These are phyloP conservation scores for Solanum lignicaule DNA, from an alignment of 257 asterid species.

Conservation along the genomic window DNA sequence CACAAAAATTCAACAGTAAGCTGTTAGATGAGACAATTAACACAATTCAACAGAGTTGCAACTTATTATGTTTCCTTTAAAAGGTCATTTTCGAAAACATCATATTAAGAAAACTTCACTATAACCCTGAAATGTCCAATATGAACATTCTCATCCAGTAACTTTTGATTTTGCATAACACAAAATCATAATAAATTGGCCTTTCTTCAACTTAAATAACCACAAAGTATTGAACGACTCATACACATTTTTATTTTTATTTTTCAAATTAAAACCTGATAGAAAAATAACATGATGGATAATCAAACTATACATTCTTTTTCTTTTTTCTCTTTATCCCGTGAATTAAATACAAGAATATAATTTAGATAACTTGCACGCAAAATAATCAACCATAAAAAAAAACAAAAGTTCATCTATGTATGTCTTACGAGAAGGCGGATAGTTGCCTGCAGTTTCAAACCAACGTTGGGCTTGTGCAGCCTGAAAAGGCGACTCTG, in stretches of 20 bases:
- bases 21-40: not conserved
- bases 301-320: not conserved
- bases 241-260: no score
- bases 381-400: not conserved
- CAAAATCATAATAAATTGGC: not conserved
- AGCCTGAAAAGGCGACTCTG: constrained; percentile 41
- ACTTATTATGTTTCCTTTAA: not conserved
- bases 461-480: constrained; percentile 70
- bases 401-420: no score
- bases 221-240: not conserved
- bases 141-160: not conserved
- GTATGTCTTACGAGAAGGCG: constrained; percentile 1
- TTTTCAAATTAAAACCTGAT: not conserved
- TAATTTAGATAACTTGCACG: not conserved
- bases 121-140: not conserved
- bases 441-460: constrained; percentile 7
- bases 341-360: not conserved
- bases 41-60: not conserved
- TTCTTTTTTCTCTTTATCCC: not conserved
- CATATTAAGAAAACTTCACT: not conserved
- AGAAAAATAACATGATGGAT: not conserved
- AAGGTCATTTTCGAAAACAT: not conserved
- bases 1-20: no score
- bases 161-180: not conserved
- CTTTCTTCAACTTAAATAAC: not conserved